Conservation (phyloP, 345 rosid species). For the Ceriops tagal region DNA sequence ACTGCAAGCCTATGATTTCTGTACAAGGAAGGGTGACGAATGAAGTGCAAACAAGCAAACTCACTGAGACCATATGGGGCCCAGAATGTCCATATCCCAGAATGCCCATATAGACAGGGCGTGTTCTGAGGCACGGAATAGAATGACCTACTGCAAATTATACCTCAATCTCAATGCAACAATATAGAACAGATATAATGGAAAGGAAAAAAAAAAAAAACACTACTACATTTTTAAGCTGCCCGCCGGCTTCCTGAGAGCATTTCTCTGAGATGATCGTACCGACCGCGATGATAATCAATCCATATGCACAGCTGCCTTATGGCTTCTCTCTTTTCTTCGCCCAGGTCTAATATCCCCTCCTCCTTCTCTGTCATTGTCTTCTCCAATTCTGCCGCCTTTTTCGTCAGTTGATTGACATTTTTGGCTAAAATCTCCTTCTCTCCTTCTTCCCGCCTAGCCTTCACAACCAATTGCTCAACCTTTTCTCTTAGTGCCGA, state of each 20-base stretch:
- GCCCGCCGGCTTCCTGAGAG: slow-evolving; percentile 35
- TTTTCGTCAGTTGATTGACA: slow-evolving; percentile 32
- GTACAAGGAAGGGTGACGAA: not conserved
- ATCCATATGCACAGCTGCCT: slow-evolving; percentile 83
- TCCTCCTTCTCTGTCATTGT: slow-evolving; percentile 46
- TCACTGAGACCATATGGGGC: not conserved
- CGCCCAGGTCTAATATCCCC: slow-evolving; percentile 44
- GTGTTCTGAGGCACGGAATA: slow-evolving; percentile 2
- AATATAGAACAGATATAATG: slow-evolving; percentile 5
- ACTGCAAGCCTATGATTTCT: not conserved
- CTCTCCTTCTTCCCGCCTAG: slow-evolving; percentile 46
- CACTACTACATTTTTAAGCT: slow-evolving; percentile 14
- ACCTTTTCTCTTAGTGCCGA: slow-evolving; percentile 34
- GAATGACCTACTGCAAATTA: no score
- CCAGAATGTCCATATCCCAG: not conserved
- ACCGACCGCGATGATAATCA: slow-evolving; percentile 70
- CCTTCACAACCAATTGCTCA: slow-evolving; percentile 42
- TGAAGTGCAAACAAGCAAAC: not conserved
- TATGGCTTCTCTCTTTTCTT: slow-evolving; percentile 88
- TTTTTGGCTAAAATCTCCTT: slow-evolving; percentile 41
- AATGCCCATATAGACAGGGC: not conserved
- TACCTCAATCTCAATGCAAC: not conserved
- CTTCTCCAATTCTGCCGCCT: slow-evolving; percentile 42
- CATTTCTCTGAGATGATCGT: slow-evolving; percentile 48
- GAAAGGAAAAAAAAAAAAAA: no score